These are phyloP conservation scores for Brasilioporus rufonigricans DNA, from an alignment of 768 basidiomycete species.

Conservation along the genomic window DNA sequence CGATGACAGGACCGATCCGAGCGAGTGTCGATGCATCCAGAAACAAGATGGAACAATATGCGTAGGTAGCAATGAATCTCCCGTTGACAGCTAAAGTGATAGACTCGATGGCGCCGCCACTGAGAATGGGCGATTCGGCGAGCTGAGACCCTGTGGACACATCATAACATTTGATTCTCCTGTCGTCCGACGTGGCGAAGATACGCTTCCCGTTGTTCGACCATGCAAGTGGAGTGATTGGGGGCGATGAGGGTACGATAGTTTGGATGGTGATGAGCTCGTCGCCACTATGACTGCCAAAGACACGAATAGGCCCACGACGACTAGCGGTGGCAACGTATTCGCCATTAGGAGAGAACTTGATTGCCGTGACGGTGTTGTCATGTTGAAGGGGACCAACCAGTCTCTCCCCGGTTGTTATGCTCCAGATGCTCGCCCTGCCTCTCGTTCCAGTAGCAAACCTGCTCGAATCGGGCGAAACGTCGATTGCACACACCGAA, in stretches of 20 bases:
- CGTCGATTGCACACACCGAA: background rate
- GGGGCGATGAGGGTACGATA: background rate
- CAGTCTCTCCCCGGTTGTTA: background rate
- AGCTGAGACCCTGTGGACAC: background rate
- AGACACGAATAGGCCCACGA: background rate
- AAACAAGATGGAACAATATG: background rate
- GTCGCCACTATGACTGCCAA: conserved; percentile 1
- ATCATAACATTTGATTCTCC: background rate
- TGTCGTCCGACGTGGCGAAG: background rate
- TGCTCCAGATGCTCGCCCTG: background rate
- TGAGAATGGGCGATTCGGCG: background rate
- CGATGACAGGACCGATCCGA: background rate
- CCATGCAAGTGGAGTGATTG: background rate
- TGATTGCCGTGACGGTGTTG: background rate
- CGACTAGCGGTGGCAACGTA: background rate
- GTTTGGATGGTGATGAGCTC: background rate
- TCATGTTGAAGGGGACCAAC: background rate
- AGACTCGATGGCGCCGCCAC: background rate
- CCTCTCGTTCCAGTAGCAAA: background rate
- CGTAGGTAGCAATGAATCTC: background rate
- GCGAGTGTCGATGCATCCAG: background rate
- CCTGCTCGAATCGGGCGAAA: background rate
- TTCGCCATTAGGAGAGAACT: conserved; percentile 1
- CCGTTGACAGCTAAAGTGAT: background rate
- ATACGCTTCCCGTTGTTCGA: background rate